These are phyloP conservation scores for Citrullus mucosospermus DNA, from an alignment of 306 rosid species.

Conservation along the genomic window DNA sequence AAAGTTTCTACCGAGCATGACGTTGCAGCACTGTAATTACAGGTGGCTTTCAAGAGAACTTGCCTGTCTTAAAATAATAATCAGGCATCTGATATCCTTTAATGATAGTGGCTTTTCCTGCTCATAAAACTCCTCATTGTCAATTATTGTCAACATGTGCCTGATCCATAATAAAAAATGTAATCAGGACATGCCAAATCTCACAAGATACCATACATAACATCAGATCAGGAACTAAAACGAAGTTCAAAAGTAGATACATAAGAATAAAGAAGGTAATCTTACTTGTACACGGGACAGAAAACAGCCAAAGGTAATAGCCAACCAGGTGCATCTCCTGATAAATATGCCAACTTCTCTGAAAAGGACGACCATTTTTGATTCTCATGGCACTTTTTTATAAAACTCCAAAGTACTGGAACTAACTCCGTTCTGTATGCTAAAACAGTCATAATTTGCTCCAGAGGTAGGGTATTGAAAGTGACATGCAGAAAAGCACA, in stretches of 20 bases:
- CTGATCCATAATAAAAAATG: constrained; percentile 33
- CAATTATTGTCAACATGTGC: constrained; percentile 90
- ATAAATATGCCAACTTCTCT: constrained; percentile 51
- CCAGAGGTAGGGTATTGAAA: constrained; percentile 70
- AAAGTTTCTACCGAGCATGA: neutral
- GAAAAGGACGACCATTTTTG: constrained; percentile 75
- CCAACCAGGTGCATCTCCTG: constrained; percentile 97
- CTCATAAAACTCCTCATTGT: constrained; percentile 92
- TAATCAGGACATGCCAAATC: constrained; percentile 8
- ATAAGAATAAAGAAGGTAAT: constrained; percentile 3
- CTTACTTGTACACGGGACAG: constrained; percentile 96
- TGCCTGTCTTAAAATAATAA: constrained; percentile 88
- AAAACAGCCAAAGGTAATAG: constrained; percentile 85
- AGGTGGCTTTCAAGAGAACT: constrained; percentile 12
- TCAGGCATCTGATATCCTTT: constrained; percentile 71
- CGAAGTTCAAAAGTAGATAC: neutral
- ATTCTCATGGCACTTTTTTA: constrained; percentile 81
- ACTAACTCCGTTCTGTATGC: constrained; percentile 95
- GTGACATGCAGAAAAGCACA: constrained; percentile 81
- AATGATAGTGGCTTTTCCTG: constrained; percentile 86
- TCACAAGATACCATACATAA: constrained; percentile 10
- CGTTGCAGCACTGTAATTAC: constrained; percentile 5
- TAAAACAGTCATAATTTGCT: constrained; percentile 80
- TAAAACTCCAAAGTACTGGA: constrained; percentile 87
- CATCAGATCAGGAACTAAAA: neutral